Base-by-base conservation (phyloP, 2,329 filamentous ascomycete species). In the Aureobasidium sp. region DNA sequence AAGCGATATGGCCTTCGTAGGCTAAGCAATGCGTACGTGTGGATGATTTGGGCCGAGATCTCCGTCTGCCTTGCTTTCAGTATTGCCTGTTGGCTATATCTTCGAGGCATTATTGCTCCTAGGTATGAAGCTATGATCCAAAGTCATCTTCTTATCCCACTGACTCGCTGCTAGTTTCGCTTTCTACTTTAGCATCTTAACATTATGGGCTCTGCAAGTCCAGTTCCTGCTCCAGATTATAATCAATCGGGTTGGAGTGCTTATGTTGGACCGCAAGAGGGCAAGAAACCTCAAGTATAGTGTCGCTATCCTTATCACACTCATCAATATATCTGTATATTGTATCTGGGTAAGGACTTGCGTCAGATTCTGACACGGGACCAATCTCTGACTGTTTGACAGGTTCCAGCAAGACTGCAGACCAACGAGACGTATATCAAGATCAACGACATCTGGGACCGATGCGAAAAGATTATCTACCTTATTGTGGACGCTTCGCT, bases 21-120 rank as follows among this genome's bases (percentile, higher is more conserved):
- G 0, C 80, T 80, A 63, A 71, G 47, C 22, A 64, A 51, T 34
- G 59, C 63, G 2, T 64, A 64, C 39, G 44, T 81, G 0, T 77
- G 75, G 71, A 76, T 81, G 75, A 75, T 81, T 60, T 81, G 79
- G 79, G 57, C 74, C 20, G 79, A 81, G 66, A 71, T 81, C 3
- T 1, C 71, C 1, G 75, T 77, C 4, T 79, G 75, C 12, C 69
- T 78, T 14, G 65, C 71, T 7, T 80, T 81, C 70, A 74, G 72
- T 9, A 63, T 78, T 25, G 72, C 79, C 42, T 71, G 71, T 64
- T 76, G 65, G 62, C 31, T 75, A 52, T 72, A 74, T 64, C 52
- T 76, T 14, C 36, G 58, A 61, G 58, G 58, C n/a, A 25, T 61
- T n/a, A 29, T 61, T 45, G 42, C 47, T 29, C 58, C 58, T 1